These are phyloP conservation scores for Geotrichum candidum DNA, from an alignment of 1,139 yeast genomes.

Conservation along the genomic window DNA sequence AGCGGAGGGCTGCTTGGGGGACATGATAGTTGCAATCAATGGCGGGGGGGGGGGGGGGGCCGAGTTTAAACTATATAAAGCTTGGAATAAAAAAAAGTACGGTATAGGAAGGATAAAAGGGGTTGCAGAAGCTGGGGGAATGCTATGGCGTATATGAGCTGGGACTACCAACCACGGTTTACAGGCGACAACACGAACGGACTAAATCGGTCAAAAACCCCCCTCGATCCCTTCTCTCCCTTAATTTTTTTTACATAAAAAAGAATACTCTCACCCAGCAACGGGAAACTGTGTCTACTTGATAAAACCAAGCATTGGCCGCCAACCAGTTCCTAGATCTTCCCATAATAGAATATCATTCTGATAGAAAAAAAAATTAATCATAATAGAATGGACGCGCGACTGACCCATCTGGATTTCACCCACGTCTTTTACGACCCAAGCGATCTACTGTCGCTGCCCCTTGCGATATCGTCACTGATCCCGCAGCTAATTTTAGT, in stretches of 20 bases:
- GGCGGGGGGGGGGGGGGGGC: too few species aligned
- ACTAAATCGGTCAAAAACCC: too few species aligned
- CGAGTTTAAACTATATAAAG: too few species aligned
- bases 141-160: neutral
- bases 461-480: constrained; percentile 67
- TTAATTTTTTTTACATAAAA: too few species aligned
- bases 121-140: neutral
- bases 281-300: neutral
- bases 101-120: neutral
- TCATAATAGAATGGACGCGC: neutral
- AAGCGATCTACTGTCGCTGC: constrained; percentile 51
- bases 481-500: constrained; percentile 78
- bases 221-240: too few species aligned
- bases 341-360: neutral
- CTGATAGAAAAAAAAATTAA: neutral
- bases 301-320: neutral
- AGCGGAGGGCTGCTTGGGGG: neutral
- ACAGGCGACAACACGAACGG: neutral
- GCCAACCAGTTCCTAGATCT: neutral
- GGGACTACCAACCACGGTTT: neutral
- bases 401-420: constrained; percentile 24
- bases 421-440: constrained; percentile 80
- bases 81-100: neutral
- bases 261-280: neutral
- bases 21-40: neutral